Evolutionary conservation across 2,329 filamentous ascomycete species (phyloP).

Genomic region (Hymenoscyphus fructigenus): DNA sequence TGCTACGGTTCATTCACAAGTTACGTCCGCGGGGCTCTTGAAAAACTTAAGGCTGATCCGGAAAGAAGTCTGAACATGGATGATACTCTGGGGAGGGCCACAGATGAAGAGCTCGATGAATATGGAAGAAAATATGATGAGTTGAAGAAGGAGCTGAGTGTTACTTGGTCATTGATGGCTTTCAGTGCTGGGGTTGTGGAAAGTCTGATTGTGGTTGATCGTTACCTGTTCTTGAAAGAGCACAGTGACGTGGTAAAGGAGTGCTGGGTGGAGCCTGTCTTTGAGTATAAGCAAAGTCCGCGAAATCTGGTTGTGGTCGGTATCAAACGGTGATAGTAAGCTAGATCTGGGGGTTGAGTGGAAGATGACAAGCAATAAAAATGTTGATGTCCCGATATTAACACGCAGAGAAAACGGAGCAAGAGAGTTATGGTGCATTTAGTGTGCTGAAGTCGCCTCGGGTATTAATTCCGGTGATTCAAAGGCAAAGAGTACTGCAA

Average conservation of each 20-base stretch:
- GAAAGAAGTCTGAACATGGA: slow-evolving; percentile 60
- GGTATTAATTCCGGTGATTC: too few relatives aligned
- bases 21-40: slow-evolving; percentile 79
- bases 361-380: too few relatives aligned
- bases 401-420: too few relatives aligned
- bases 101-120: slow-evolving; percentile 68
- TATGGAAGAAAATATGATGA: slow-evolving; percentile 67
- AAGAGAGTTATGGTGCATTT: too few relatives aligned
- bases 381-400: too few relatives aligned
- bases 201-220: slow-evolving; percentile 84
- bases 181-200: slow-evolving; percentile 90
- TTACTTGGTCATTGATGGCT: slow-evolving; percentile 94
- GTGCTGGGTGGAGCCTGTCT: slow-evolving; percentile 91
- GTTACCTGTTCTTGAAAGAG: slow-evolving; percentile 84
- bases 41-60: slow-evolving; percentile 66
- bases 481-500: too few relatives aligned
- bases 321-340: slow-evolving; percentile 55
- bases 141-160: slow-evolving; percentile 76
- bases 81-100: slow-evolving; percentile 65
- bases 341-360: neutral
- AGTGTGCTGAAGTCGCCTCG: too few relatives aligned
- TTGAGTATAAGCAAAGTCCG: slow-evolving; percentile 83
- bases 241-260: slow-evolving; percentile 67
- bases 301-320: slow-evolving; percentile 92
- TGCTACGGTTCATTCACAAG: slow-evolving; percentile 73